A percentile compares a stretch with the other conserved stretches of the same genome.
Evolutionary conservation across 805 yeast species (phyloP).

Genomic region (Ogataea henricii): DNA sequence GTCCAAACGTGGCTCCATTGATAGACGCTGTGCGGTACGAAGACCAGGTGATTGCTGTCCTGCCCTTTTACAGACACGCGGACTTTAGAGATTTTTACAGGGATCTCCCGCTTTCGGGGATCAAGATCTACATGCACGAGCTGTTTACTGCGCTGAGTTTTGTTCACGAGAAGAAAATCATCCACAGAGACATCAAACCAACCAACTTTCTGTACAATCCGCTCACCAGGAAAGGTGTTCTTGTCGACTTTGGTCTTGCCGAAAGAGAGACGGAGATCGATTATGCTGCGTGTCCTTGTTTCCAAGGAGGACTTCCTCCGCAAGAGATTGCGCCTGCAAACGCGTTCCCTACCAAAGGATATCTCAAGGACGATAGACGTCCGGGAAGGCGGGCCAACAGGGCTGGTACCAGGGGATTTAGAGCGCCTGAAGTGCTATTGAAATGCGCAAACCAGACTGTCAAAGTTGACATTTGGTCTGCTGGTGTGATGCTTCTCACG

Average conservation of each 20-base stretch:
- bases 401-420: conserved; percentile 94
- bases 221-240: conserved; percentile 66
- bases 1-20: conserved; percentile 80
- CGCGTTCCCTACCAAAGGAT: conserved; percentile 55
- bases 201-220: conserved; percentile 74
- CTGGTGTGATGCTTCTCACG: conserved; percentile 83
- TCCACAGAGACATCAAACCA: conserved; percentile 89
- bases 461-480: conserved; percentile 89
- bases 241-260: conserved; percentile 92
- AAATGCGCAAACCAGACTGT: conserved; percentile 83
- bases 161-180: conserved; percentile 77
- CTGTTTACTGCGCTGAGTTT: conserved; percentile 72
- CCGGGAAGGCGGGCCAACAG: conserved; percentile 92
- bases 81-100: conserved; percentile 88
- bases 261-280: conserved; percentile 52
- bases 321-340: conserved; percentile 38
- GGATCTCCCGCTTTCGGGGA: conserved; percentile 76
- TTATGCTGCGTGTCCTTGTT: conserved; percentile 57
- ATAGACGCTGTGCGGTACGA: conserved; percentile 83
- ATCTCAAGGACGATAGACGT: conserved; percentile 83
- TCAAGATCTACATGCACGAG: conserved; percentile 78
- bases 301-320: conserved; percentile 37
- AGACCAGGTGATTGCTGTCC: conserved; percentile 90
- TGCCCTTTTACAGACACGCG: conserved; percentile 88
- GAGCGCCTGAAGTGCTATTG: conserved; percentile 91